Percentiles rank a stretch among this genome's conserved stretches.
These are phyloP conservation scores for Scheffersomyces parashehatae DNA, from an alignment of 1,139 yeast genomes.

Conservation along the genomic window DNA sequence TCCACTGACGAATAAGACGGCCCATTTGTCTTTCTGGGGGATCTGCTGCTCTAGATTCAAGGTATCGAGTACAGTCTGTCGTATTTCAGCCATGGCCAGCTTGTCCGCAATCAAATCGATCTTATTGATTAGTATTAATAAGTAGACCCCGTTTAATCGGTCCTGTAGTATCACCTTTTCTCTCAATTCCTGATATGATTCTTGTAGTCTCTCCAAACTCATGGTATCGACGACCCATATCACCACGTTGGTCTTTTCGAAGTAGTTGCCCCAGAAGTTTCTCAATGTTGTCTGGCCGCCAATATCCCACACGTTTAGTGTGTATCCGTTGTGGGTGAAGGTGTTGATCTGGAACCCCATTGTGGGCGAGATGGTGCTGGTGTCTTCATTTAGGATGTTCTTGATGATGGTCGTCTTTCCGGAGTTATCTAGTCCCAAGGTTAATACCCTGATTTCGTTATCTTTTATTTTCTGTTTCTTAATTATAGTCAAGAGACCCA, in stretches of 20 bases:
- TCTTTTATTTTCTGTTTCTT: conserved; percentile 82
- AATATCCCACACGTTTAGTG: conserved; percentile 71
- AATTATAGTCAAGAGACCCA: conserved; percentile 86
- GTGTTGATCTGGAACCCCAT: conserved; percentile 56
- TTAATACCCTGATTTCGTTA: conserved; percentile 68
- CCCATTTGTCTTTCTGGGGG: conserved; percentile 33
- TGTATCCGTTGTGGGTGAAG: conserved; percentile 27
- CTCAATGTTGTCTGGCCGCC: conserved; percentile 84
- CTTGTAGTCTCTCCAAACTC: conserved; percentile 60
- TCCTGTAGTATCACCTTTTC: conserved; percentile 64
- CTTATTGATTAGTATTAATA: conserved; percentile 59
- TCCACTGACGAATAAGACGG: conserved; percentile 54
- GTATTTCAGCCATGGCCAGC: conserved; percentile 16
- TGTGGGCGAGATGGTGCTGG: conserved; percentile 45
- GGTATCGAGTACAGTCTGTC: conserved; percentile 16
- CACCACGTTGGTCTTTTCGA: conserved; percentile 78
- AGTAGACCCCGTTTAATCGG: conserved; percentile 64
- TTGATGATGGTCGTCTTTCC: conserved; percentile 85
- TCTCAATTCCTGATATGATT: conserved; percentile 64
- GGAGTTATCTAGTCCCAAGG: conserved; percentile 84
- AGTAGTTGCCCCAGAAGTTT: conserved; percentile 89
- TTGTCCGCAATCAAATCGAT: conserved; percentile 40
- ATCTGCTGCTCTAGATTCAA: conserved; percentile 26
- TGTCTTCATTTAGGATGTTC: conserved; percentile 55
- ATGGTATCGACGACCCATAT: conserved; percentile 92